These are phyloP conservation scores for Lachancea sp. DNA, from an alignment of 805 yeast species.

Conservation along the genomic window DNA sequence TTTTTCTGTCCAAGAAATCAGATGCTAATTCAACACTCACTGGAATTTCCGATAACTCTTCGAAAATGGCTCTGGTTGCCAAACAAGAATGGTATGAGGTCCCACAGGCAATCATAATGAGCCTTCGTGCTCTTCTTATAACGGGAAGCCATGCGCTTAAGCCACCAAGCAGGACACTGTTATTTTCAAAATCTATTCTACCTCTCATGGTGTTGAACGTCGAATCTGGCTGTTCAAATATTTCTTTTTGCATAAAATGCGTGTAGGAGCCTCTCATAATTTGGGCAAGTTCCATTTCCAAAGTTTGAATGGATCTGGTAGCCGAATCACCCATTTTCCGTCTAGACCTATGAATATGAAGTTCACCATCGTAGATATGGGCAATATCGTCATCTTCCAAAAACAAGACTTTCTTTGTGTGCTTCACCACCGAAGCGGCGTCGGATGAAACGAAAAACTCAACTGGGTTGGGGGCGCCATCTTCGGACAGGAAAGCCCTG, in stretches of 20 bases:
- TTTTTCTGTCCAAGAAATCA: slow-evolving; percentile 86
- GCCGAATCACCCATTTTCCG: slow-evolving; percentile 85
- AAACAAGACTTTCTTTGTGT: slow-evolving; percentile 93
- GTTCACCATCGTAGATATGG: slow-evolving; percentile 95
- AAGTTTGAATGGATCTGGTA: slow-evolving; percentile 90
- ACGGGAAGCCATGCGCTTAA: slow-evolving; percentile 76
- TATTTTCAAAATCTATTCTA: slow-evolving; percentile 84
- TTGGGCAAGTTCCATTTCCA: slow-evolving; percentile 94
- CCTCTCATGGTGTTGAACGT: slow-evolving; percentile 99
- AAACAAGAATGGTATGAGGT: slow-evolving; percentile 97
- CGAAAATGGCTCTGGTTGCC: slow-evolving; percentile 94
- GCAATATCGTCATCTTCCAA: slow-evolving; percentile 98
- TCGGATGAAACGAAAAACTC: slow-evolving; percentile 96
- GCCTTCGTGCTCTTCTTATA: slow-evolving; percentile 88
- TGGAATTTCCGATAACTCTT: slow-evolving; percentile 92
- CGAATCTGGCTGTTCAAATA: slow-evolving; percentile 97
- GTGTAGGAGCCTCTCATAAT: slow-evolving; percentile 96
- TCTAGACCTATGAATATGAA: slow-evolving; percentile 95
- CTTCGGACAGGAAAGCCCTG: slow-evolving; percentile 93
- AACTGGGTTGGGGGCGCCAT: slow-evolving; percentile 85
- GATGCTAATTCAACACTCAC: slow-evolving; percentile 90
- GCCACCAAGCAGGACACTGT: slow-evolving; percentile 81
- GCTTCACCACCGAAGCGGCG: slow-evolving; percentile 93
- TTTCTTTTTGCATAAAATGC: slow-evolving; percentile 98
- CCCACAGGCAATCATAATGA: slow-evolving; percentile 99